These are phyloP conservation scores for Mariannaea elegans DNA, from an alignment of 2,329 filamentous ascomycete genomes.

Conservation along the genomic window DNA sequence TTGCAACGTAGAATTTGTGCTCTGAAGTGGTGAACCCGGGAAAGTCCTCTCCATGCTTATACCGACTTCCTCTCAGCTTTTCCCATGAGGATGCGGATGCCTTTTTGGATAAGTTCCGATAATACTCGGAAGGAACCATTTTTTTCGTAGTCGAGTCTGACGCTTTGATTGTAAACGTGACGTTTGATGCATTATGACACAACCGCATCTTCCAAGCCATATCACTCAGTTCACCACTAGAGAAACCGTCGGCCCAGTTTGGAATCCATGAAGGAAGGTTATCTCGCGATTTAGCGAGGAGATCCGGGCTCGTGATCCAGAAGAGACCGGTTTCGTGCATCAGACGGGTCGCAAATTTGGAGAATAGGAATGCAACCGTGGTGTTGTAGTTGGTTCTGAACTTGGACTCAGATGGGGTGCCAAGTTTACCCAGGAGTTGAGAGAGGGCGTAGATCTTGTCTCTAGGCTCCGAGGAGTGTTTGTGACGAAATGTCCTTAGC, in stretches of 20 bases:
- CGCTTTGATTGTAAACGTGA: not conserved
- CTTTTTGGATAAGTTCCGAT: not conserved
- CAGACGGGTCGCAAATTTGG: constrained; percentile 16
- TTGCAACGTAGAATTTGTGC: not conserved
- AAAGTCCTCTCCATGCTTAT: not conserved
- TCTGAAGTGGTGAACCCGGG: not conserved
- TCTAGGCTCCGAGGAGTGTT: constrained; percentile 28
- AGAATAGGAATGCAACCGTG: constrained; percentile 21
- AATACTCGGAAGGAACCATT: constrained; percentile 21
- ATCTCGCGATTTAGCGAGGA: constrained; percentile 26
- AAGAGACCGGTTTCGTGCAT: constrained; percentile 32
- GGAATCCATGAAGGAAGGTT: constrained; percentile 35
- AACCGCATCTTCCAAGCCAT: constrained; percentile 29
- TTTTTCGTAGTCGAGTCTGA: not conserved
- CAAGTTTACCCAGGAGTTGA: constrained; percentile 25
- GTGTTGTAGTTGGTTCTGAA: constrained; percentile 21
- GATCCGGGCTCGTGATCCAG: constrained; percentile 30
- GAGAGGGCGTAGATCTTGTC: constrained; percentile 30
- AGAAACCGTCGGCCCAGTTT: constrained; percentile 31
- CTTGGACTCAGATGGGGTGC: not conserved
- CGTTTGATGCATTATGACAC: constrained; percentile 28
- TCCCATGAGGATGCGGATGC: not conserved
- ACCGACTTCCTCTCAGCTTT: constrained; percentile 1
- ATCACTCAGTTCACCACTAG: constrained; percentile 4
- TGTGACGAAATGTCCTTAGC: constrained; percentile 27